Percentiles rank a stretch among this genome's conserved stretches.
Evolutionary conservation across 2,329 filamentous ascomycete species (phyloP).

Genomic region (Cladosporium sphaerospermum): DNA sequence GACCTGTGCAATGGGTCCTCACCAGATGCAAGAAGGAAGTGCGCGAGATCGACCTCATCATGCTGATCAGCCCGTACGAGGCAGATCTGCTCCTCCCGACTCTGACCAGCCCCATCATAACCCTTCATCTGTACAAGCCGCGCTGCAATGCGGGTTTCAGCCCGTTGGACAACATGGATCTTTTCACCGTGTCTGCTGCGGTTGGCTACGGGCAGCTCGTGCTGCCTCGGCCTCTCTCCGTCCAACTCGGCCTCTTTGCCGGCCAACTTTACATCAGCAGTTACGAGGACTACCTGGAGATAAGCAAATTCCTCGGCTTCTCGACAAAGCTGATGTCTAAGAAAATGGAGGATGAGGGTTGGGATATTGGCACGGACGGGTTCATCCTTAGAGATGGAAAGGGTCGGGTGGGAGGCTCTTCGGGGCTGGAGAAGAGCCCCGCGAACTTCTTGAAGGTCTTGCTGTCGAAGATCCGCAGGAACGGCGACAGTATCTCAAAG

Average conservation of each 20-base stretch:
- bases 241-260: conserved; percentile 59
- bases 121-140: conserved; percentile 48
- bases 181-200: conserved; percentile 37
- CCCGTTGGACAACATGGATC: conserved; percentile 41
- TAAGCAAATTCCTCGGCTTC: conserved; percentile 51
- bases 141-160: conserved; percentile 34
- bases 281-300: conserved; percentile 47
- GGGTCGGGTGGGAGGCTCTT: conserved; percentile 15
- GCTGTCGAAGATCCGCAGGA: conserved; percentile 18
- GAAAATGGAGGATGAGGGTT: conserved; percentile 12
- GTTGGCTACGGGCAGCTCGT: not conserved
- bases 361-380: conserved; percentile 17
- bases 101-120: conserved; percentile 31
- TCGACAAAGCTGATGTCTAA: conserved; percentile 5
- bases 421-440: conserved; percentile 17
- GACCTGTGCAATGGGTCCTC: conserved; percentile 52
- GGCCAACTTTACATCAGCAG: conserved; percentile 59
- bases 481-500: conserved; percentile 20
- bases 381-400: conserved; percentile 18
- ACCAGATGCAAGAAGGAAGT: conserved; percentile 22
- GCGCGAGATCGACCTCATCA: conserved; percentile 24
- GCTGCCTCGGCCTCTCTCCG: conserved; percentile 28
- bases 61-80: conserved; percentile 58
- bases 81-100: conserved; percentile 45
- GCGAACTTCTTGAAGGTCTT: conserved; percentile 21